Evolutionary conservation across 495 filamentous ascomycete species (phyloP), one percentile per base, ranked within the genome.

Genomic region (Annulohypoxylon nitens): DNA sequence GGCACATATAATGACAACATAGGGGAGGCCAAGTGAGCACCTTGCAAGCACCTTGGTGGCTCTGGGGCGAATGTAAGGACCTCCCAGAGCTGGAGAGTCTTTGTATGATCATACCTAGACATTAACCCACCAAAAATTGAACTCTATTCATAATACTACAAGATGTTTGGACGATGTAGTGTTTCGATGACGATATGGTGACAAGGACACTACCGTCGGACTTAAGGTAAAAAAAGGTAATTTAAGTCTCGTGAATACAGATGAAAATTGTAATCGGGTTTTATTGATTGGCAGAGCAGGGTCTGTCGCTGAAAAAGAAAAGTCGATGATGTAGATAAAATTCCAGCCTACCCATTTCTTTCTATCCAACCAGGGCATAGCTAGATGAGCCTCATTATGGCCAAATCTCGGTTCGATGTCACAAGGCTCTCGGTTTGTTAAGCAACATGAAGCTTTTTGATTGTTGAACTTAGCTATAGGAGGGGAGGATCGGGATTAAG

Each of bases 171-270:
- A 39, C 23, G 30, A 39, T 12, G n/a, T 1, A 58, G 25, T 18
- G 25, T 7, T 58, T 66, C 37, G 14, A 66, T 66, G 63, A 66
- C 30, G 63, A 12, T 26, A 66, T 58, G 25, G n/a, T 58, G 63
- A 64, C n/a, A 34, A 43, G 48, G 16, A 48, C 61, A 37, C 23
- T 34, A 5, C 2, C 25, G 20, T 57, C 51, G 50, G 9, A 45
- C 37, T 54, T 54, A 4, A 47, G 43, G n/a, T 20, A 14, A 51
- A 55, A 51, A 55, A 20, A 30, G 25, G 62, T 14, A 43, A 55
- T 8, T 45, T 26, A 18, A 55, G 10, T 30, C 36, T 55, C 14
- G 9, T 58, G 30, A 23, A 47, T 54, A 23, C 12, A 16, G 39
- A 58, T 9, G 39, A n/a, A 26, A 48, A 58, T n/a, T 12, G 4